These are phyloP conservation scores for Fusarium sp. DNA, from an alignment of 2,329 filamentous ascomycete species.

Conservation along the genomic window DNA sequence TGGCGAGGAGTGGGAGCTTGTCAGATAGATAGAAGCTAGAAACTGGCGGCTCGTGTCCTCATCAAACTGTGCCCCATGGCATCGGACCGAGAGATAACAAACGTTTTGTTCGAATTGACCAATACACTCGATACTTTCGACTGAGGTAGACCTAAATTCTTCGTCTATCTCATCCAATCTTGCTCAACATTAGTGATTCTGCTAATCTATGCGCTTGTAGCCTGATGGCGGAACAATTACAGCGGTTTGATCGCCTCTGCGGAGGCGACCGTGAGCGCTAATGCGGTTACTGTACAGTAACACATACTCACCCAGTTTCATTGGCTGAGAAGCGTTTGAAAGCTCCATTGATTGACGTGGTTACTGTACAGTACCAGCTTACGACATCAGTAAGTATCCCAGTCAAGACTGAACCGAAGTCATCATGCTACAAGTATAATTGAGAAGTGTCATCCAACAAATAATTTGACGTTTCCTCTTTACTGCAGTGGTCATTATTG, in stretches of 20 bases:
- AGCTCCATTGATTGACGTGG: not conserved
- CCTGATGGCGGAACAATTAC: too few relatives aligned
- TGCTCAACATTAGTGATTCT: too few relatives aligned
- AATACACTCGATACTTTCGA: too few relatives aligned
- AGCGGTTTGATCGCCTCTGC: too few relatives aligned
- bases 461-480: not conserved
- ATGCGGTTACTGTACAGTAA: constrained; percentile 28
- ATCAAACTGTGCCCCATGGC: too few relatives aligned
- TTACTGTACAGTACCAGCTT: constrained; percentile 16
- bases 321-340: not conserved
- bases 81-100: too few relatives aligned
- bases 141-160: too few relatives aligned
- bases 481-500: not conserved
- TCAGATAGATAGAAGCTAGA: not conserved
- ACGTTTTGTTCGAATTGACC: too few relatives aligned
- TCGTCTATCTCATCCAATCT: too few relatives aligned
- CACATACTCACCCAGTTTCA: not conserved
- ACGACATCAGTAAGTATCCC: not conserved
- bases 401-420: not conserved
- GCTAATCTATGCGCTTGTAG: too few relatives aligned
- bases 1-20: constrained; percentile 34
- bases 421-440: not conserved
- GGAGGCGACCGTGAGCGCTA: not conserved
- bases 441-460: not conserved
- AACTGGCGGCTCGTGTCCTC: too few relatives aligned